phyloP scores from a whole-genome alignment of 2,329 filamentous ascomycete species.

The Pseudomassariella vexata region DNA sequence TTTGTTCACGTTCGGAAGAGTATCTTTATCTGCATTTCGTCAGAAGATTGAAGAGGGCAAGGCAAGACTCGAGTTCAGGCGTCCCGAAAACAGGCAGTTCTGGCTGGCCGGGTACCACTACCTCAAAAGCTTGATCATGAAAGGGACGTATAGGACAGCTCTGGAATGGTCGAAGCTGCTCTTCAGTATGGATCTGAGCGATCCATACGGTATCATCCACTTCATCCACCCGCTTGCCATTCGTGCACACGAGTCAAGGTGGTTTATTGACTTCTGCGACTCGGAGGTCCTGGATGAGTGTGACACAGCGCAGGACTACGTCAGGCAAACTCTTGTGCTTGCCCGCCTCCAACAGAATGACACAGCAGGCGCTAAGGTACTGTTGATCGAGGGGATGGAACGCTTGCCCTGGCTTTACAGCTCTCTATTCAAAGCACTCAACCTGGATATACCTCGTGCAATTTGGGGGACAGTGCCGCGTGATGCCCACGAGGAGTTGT shows the following conservation, averaged over 20 bases:
- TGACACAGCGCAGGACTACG: conserved; percentile 46
- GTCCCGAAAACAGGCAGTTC: conserved; percentile 86
- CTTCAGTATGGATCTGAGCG: conserved; percentile 65
- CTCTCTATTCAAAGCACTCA: conserved; percentile 72
- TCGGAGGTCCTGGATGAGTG: conserved; percentile 34
- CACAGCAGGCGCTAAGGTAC: conserved; percentile 54
- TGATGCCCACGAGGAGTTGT: conserved; percentile 59
- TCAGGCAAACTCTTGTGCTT: conserved; percentile 70
- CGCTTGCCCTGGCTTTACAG: conserved; percentile 80
- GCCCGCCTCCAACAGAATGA: conserved; percentile 70
- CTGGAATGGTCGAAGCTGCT: conserved; percentile 91
- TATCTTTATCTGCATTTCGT: conserved; percentile 76
- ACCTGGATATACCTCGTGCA: conserved; percentile 69
- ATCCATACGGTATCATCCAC: conserved; percentile 79
- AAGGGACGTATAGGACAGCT: conserved; percentile 89
- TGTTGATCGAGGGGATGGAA: conserved; percentile 63
- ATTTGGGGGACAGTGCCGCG: conserved; percentile 77
- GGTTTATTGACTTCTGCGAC: conserved; percentile 65
- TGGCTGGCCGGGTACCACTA: conserved; percentile 89
- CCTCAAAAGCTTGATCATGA: conserved; percentile 75
- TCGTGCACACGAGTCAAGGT: conserved; percentile 69
- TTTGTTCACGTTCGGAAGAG: conserved; percentile 88
- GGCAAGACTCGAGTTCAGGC: conserved; percentile 72
- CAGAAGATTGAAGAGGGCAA: conserved; percentile 70
- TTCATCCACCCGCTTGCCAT: conserved; percentile 80